A percentile compares a stretch with the other conserved stretches of the same genome.
These are phyloP conservation scores for Fragaria nilgerrensis DNA, from an alignment of 306 rosid species.

Conservation along the genomic window DNA sequence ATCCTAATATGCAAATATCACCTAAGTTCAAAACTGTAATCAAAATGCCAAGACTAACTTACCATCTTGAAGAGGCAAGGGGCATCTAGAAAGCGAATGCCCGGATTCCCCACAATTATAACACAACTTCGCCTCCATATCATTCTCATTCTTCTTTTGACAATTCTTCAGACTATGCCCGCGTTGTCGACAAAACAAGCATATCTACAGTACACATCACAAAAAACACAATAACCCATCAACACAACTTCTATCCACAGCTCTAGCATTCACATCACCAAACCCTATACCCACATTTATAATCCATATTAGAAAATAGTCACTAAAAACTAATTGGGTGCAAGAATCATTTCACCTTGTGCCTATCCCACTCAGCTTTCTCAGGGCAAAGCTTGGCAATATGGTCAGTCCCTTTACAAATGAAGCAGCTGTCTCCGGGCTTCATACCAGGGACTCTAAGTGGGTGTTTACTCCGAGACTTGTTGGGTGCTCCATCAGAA, in stretches of 20 bases:
- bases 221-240: background rate
- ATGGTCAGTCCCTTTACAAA: slow-evolving; percentile 67
- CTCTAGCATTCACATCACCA: background rate
- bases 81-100: slow-evolving; percentile 68
- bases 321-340: background rate
- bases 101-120: slow-evolving; percentile 88
- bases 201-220: slow-evolving; percentile 48
- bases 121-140: slow-evolving; percentile 49
- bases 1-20: background rate
- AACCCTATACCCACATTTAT: background rate
- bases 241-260: background rate
- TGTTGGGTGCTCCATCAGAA: slow-evolving; percentile 34
- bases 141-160: slow-evolving; percentile 46
- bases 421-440: slow-evolving; percentile 91
- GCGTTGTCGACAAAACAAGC: slow-evolving; percentile 77
- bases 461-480: slow-evolving; percentile 46
- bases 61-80: slow-evolving; percentile 69
- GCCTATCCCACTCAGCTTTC: slow-evolving; percentile 73
- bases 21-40: background rate
- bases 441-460: slow-evolving; percentile 93
- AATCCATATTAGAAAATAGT: background rate
- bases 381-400: slow-evolving; percentile 76
- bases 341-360: slow-evolving; percentile 38
- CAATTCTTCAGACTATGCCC: slow-evolving; percentile 90
- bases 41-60: background rate